These are phyloP conservation scores for Dianthus caryophyllus DNA, from an alignment of 148 eudicot species.

Conservation along the genomic window DNA sequence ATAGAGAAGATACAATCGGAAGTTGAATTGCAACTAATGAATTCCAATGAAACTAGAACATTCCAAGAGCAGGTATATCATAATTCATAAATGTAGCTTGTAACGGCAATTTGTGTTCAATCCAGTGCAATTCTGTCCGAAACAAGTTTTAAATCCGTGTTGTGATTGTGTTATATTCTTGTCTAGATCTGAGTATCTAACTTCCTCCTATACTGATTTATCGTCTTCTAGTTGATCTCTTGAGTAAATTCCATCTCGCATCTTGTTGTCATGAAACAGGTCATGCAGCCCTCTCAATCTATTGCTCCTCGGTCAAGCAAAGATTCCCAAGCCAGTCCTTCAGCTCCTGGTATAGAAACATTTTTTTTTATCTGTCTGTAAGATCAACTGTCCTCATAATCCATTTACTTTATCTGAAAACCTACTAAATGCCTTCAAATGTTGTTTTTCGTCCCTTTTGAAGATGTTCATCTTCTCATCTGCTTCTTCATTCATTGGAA, in stretches of 20 bases:
- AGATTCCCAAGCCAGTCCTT: slow-evolving; percentile 34
- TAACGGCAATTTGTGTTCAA: background rate
- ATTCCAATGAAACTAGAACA: slow-evolving; percentile 75
- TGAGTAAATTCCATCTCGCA: background rate
- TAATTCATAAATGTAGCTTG: slow-evolving; percentile 5
- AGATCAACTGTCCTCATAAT: background rate
- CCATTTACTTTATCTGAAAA: background rate
- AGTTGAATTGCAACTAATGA: slow-evolving; percentile 66
- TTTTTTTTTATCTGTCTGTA: background rate
- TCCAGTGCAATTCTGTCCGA: background rate
- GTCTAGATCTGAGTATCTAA: background rate
- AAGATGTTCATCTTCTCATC: background rate
- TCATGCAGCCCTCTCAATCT: slow-evolving; percentile 45
- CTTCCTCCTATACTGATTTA: slow-evolving; percentile 10
- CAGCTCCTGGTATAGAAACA: slow-evolving; percentile 42
- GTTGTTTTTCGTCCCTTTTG: background rate
- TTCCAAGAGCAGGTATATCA: slow-evolving; percentile 78
- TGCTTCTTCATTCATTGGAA: background rate
- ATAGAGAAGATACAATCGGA: slow-evolving; percentile 88
- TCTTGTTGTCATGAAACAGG: slow-evolving; percentile 36
- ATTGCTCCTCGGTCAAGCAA: slow-evolving; percentile 31
- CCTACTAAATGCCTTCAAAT: background rate
- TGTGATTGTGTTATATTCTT: slow-evolving; percentile 2
- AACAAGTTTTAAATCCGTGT: background rate
- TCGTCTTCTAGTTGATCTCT: slow-evolving; percentile 5